Evolutionary conservation across 306 rosid species (phyloP).

Genomic region (Geum urbanum): DNA sequence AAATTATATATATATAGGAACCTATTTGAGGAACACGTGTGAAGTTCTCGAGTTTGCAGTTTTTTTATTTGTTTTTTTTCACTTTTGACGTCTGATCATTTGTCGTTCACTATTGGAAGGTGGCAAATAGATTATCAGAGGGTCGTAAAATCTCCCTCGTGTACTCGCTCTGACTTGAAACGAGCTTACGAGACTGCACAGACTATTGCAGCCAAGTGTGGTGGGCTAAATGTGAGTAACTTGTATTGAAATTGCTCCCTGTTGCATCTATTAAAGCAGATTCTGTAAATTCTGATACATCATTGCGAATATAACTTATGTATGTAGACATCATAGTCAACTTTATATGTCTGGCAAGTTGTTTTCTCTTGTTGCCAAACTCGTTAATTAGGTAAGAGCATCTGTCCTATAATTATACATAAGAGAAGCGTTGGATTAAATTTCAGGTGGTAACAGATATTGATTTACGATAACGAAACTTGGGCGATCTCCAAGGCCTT

Average conservation of each 20-base stretch:
- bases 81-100: background rate
- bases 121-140: conserved; percentile 69
- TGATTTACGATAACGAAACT: conserved; percentile 72
- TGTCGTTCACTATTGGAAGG: conserved; percentile 43
- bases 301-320: background rate
- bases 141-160: conserved; percentile 60
- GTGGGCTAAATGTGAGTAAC: conserved; percentile 58
- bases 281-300: background rate
- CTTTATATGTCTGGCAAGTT: background rate
- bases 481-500: conserved; percentile 85
- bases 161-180: conserved; percentile 84
- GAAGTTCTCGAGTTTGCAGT: background rate
- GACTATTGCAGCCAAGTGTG: conserved; percentile 68
- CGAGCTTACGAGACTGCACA: conserved; percentile 86
- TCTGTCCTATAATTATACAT: background rate
- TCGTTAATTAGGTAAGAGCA: background rate
- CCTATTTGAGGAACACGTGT: conserved; percentile 11
- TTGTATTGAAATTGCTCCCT: background rate
- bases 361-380: background rate
- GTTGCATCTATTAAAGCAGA: background rate
- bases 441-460: conserved; percentile 67
- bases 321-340: background rate
- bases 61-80: background rate
- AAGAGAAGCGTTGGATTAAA: conserved; percentile 3
- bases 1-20: background rate